Evolutionary conservation across 208 protist genomes (phyloP).

Genomic region (Leishmania turanica): DNA sequence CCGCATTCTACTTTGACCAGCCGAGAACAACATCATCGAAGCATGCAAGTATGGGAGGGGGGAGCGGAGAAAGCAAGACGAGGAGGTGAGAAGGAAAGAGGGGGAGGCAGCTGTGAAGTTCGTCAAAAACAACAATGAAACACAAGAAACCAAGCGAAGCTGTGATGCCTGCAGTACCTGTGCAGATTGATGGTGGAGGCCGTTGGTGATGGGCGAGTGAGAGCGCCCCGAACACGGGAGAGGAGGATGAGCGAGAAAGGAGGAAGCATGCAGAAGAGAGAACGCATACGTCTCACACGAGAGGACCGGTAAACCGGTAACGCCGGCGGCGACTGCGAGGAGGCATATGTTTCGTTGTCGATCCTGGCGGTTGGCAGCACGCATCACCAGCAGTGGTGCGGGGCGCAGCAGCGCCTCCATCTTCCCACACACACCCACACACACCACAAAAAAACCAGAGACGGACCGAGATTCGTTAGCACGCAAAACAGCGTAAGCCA

Average conservation of each 20-base stretch:
- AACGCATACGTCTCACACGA: not conserved
- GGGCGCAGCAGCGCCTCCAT: no score
- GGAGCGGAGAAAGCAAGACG: not conserved
- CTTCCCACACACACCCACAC: not conserved
- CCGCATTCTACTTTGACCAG: not conserved
- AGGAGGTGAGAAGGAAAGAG: not conserved
- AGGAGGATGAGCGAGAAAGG: not conserved
- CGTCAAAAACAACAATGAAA: not conserved
- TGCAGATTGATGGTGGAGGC: not conserved
- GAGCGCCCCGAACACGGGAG: not conserved
- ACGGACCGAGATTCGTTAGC: not conserved
- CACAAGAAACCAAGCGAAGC: not conserved
- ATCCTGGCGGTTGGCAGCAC: not conserved
- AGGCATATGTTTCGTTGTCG: no score
- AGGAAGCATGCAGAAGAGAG: not conserved
- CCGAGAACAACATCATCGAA: not conserved
- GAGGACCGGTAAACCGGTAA: not conserved
- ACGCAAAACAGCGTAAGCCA: no score
- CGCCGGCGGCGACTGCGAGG: not conserved
- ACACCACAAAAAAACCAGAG: not conserved
- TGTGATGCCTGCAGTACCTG: not conserved
- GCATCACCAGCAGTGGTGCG: no score
- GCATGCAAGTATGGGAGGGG: not conserved
- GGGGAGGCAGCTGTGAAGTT: not conserved
- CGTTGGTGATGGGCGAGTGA: not conserved